phyloP scores from a whole-genome alignment of 176 grass and related monocot species.

The Calamus simplicifolius region DNA sequence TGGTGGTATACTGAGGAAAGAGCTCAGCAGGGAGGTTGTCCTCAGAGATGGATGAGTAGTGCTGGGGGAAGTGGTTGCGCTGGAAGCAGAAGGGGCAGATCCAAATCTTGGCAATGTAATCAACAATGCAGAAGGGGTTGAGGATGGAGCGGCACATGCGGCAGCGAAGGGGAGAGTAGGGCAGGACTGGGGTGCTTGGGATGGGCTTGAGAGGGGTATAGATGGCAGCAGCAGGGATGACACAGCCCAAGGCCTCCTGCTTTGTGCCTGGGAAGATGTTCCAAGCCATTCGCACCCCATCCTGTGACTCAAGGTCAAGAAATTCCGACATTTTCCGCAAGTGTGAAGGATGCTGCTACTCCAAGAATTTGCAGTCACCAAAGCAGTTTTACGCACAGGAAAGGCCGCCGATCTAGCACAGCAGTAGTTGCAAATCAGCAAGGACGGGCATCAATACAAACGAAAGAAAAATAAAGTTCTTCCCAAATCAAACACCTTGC shows the following conservation, averaged over 20 bases:
- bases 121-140: conserved; percentile 74
- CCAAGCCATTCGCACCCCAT: conserved; percentile 94
- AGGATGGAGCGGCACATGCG: conserved; percentile 80
- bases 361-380: too few relatives aligned
- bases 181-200: conserved; percentile 47
- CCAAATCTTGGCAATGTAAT: conserved; percentile 88
- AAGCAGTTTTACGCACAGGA: too few relatives aligned
- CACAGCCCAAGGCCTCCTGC: conserved; percentile 56
- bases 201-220: conserved; percentile 82
- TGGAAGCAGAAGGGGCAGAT: conserved; percentile 90
- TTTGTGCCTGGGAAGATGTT: conserved; percentile 83
- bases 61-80: conserved; percentile 79
- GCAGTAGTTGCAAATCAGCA: too few relatives aligned
- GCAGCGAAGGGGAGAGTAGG: conserved; percentile 65
- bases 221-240: conserved; percentile 61
- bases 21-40: conserved; percentile 77
- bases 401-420: too few relatives aligned
- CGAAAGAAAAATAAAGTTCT: too few relatives aligned
- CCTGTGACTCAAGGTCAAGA: conserved; percentile 68
- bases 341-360: too few relatives aligned
- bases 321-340: conserved; percentile 66
- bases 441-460: too few relatives aligned
- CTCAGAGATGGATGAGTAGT: conserved; percentile 61
- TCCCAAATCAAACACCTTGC: too few relatives aligned
- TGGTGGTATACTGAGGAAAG: conserved; percentile 57